Evolutionary conservation across 257 asterid genomes (phyloP).

Genomic region (Datura wrightii): DNA sequence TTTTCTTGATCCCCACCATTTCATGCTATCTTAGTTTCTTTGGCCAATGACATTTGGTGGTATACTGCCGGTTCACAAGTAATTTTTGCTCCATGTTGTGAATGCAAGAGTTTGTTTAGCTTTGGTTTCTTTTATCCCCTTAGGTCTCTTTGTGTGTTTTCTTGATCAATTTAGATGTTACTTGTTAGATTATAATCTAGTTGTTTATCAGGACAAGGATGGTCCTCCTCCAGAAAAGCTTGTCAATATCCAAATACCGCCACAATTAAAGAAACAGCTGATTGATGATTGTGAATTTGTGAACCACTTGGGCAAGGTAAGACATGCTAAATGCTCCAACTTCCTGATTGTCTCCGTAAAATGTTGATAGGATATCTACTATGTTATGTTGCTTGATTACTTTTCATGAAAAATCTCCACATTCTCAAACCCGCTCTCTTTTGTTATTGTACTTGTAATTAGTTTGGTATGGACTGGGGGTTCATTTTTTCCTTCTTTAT

Average conservation of each 20-base stretch:
- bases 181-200: not conserved
- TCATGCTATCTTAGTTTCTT: not conserved
- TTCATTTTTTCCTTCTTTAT: not conserved
- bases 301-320: conserved; percentile 71
- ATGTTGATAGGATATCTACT: conserved; percentile 3
- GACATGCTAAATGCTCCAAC: conserved; percentile 31
- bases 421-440: conserved; percentile 5
- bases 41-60: not conserved
- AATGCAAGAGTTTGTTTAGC: not conserved
- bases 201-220: conserved; percentile 52
- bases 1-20: not conserved
- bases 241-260: conserved; percentile 66
- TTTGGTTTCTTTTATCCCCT: not conserved
- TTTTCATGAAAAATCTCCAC: not conserved
- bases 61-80: not conserved
- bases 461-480: conserved; percentile 16
- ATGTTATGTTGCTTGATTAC: conserved; percentile 1
- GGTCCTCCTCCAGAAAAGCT: conserved; percentile 48
- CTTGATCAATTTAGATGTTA: conserved; percentile 14
- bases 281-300: conserved; percentile 70
- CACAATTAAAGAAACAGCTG: conserved; percentile 64
- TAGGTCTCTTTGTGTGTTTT: conserved; percentile 20
- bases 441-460: conserved; percentile 13
- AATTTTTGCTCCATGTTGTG: not conserved
- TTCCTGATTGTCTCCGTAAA: conserved; percentile 18